Evolutionary conservation across 2,329 filamentous ascomycete genomes (phyloP).

Genomic region (Chaetomiaceae sp.): DNA sequence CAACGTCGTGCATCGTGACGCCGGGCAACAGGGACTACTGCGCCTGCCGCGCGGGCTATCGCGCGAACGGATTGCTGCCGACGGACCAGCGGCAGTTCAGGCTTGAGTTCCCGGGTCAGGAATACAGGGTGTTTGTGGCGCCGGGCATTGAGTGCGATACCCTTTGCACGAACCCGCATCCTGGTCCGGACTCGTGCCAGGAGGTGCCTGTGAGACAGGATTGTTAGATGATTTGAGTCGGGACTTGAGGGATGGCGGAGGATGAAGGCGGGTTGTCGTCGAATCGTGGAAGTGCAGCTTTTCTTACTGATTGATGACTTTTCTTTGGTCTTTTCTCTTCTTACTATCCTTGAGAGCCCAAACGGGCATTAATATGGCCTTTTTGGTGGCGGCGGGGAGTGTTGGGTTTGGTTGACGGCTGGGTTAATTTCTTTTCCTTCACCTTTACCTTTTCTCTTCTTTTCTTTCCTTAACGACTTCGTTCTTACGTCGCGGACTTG

Average conservation of each 20-base stretch:
- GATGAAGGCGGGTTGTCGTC: background rate
- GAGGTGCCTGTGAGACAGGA: constrained; percentile 20
- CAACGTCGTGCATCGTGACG: constrained; percentile 18
- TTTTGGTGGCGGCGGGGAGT: no score
- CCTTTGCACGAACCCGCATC: constrained; percentile 17
- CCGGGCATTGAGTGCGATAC: constrained; percentile 18
- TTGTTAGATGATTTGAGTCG: background rate
- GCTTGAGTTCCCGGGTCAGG: constrained; percentile 16
- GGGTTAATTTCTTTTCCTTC: background rate
- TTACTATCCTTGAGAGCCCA: constrained; percentile 8
- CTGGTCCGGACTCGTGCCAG: constrained; percentile 17
- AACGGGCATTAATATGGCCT: background rate
- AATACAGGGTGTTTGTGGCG: constrained; percentile 20
- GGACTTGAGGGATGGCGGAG: background rate
- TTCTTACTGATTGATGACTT: background rate
- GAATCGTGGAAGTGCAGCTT: no score
- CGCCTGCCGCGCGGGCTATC: constrained; percentile 20
- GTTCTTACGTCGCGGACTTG: no score
- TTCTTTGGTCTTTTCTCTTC: background rate
- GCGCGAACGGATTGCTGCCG: constrained; percentile 13
- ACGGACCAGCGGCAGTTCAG: constrained; percentile 21
- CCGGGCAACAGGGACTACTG: constrained; percentile 15
- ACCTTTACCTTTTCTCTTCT: background rate
- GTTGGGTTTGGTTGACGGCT: no score
- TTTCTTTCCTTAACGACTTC: background rate